Conservation (phyloP, 441 rosid species). For the Metrosideros polymorpha region DNA sequence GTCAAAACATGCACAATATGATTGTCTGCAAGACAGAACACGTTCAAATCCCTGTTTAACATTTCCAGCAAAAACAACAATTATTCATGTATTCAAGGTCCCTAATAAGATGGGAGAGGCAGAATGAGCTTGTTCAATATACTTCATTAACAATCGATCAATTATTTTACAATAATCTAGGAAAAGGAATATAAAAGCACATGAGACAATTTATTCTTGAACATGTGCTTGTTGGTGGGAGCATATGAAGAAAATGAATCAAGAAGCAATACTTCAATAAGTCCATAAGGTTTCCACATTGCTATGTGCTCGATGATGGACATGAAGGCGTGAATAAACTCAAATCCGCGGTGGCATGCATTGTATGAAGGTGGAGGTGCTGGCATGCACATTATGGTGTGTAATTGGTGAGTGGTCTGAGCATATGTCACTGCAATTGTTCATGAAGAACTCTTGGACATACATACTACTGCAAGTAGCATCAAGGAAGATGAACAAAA, state of each 20-base stretch:
- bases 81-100: background rate
- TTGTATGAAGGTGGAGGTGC: background rate
- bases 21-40: constrained; percentile 38
- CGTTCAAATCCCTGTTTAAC: background rate
- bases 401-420: background rate
- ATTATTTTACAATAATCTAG: background rate
- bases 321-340: background rate
- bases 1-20: constrained; percentile 65
- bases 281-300: background rate
- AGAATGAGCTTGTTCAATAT: background rate
- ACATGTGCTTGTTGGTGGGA: background rate
- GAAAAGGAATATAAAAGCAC: background rate
- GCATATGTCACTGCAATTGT: background rate
- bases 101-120: background rate
- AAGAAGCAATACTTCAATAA: background rate
- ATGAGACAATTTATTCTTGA: background rate
- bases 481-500: background rate
- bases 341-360: background rate
- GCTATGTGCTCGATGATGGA: background rate
- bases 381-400: background rate
- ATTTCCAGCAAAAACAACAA: background rate
- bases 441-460: background rate
- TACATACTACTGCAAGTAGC: background rate
- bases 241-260: background rate
- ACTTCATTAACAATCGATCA: background rate